Percentiles rank a stretch among this genome's conserved stretches.
Evolutionary conservation across 2,329 filamentous ascomycete genomes (phyloP).

Genomic region (Beauveria scarabaeidicola): DNA sequence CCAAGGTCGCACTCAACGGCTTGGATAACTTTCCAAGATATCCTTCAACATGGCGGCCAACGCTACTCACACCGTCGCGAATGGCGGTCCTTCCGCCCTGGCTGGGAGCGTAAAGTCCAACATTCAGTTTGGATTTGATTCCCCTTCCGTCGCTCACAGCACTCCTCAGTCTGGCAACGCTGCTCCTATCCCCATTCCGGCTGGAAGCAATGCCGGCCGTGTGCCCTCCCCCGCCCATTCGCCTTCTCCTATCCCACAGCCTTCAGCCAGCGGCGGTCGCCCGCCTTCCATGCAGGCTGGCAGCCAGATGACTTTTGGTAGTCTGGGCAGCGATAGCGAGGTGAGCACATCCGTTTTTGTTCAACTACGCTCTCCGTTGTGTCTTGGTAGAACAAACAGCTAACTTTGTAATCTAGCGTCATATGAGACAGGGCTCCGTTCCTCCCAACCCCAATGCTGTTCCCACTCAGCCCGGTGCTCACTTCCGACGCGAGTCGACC

Average conservation of each 20-base stretch:
- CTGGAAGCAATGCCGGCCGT: constrained; percentile 55
- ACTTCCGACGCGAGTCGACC: constrained; percentile 78
- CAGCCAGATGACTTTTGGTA: constrained; percentile 70
- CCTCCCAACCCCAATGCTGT: constrained; percentile 53
- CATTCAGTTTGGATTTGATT: constrained; percentile 79
- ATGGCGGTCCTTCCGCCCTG: constrained; percentile 53
- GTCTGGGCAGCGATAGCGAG: constrained; percentile 70
- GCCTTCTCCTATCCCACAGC: constrained; percentile 87
- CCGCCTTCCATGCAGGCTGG: constrained; percentile 70
- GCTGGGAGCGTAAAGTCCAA: constrained; percentile 13
- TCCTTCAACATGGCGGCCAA: constrained; percentile 88
- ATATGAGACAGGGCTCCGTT: constrained; percentile 59
- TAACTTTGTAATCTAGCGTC: constrained; percentile 37
- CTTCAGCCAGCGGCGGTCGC: constrained; percentile 73
- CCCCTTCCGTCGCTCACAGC: constrained; percentile 58
- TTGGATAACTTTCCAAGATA: constrained; percentile 74
- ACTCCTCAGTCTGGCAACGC: constrained; percentile 50
- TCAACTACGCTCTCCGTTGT: constrained; percentile 5
- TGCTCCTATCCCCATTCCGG: constrained; percentile 54
- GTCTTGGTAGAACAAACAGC: constrained; percentile 10
- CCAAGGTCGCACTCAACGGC: constrained; percentile 56
- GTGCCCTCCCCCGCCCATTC: constrained; percentile 79
- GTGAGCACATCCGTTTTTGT: constrained; percentile 44
- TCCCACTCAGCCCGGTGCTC: constrained; percentile 55
- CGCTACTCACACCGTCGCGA: constrained; percentile 65